Base-by-base conservation (phyloP, 805 yeast genomes). In the Candida chilensis region DNA sequence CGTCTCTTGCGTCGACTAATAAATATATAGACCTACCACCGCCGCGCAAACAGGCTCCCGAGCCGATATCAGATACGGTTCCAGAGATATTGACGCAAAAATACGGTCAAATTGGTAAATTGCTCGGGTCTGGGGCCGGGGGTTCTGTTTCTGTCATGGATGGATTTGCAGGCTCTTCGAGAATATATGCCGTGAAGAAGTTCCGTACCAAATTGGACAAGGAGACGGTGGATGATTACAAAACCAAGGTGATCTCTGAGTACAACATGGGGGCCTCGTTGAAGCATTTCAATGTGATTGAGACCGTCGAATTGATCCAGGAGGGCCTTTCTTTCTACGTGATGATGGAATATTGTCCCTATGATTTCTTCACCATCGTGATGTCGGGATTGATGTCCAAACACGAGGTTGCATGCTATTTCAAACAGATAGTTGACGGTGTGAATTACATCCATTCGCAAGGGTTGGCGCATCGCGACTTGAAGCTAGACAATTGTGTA, bases 401-500 rank as follows among this genome's bases (percentile, higher is more conserved):
- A 20, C 61, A 67, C 17, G 96, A 88, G 52, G 65, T 80, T 4
- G 68, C 64, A 30, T 87, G 96, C 51, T 86, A 85, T 47, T 83
- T 87, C 51, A 78, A 71, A 44, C 97, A 90, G 54, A 72, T 90
- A 38, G 57, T 78, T 19, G 54, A 64, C 32, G 97, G 95, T 17
- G 86, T 85, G 5, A 47, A 57, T 4, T 85, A 82, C 54, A 52
- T 90, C 37, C 98, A 90, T 44, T 52, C 61, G 4, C 69, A 78
- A 62, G 96, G 96, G 1, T 64, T 90, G 25, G 94, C 96, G 0
- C 97, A 90, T 54, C 71, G 97, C 19, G 98, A 90, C 49, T 65
- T 90, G 40, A 90, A 90, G 51, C 64, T 90, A 20, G 98, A 90
- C 53, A 90, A 90, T 52, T 88, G 96, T 52, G 96, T 88, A 27